Evolutionary conservation across 202 grass and related monocot genomes (phyloP), one percentile per base, ranked within the genome.

Genomic region (Digitaria exilis): DNA sequence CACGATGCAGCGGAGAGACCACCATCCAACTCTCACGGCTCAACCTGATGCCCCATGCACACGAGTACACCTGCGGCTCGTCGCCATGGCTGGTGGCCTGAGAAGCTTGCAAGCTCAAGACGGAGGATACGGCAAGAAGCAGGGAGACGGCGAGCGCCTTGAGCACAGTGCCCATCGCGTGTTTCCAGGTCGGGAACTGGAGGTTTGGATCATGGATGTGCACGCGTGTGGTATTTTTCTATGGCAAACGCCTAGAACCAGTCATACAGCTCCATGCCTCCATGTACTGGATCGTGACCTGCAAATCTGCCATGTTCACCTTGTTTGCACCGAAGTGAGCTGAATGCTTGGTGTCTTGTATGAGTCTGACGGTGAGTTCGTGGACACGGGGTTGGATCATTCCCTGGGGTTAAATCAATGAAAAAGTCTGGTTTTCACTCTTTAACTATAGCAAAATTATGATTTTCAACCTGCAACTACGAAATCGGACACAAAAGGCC

Each of bases 21-120:
- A 12, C 42, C 22, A 4, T 4, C 2, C 5, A 16, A 10, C 0
- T 60, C 52, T 7, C 37, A 52, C 32, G 62, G n/a, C 9, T 52
- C 46, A 18, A 15, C 32, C 32, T 42, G 75, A 21, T 68, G 77
- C 4, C 77, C 77, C 77, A 80, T 35, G 30, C 69, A 80, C 9
- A 80, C 77, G 77, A 80, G 42, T 69, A 80, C 43, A 80, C 63
- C 77, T 80, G n/a, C 30, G 16, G 0, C 21, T 75, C 32, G 7
- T 57, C 11, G 69, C 44, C 44, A 57, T 57, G 2, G 29, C 10
- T 1, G 19, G 4, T 26, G 13, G 8, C 3, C 21, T 41, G 31
- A 25, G 31, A 22, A 9, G 51, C 32, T 5, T 25, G 31, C 21
- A 16, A 57, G 51, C 21, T 75, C 21, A 21, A 50, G 19, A 52